A percentile compares a stretch with the other conserved stretches of the same genome.
Conservation (phyloP, 345 rosid genomes). For the Rhodamnia argentea region DNA sequence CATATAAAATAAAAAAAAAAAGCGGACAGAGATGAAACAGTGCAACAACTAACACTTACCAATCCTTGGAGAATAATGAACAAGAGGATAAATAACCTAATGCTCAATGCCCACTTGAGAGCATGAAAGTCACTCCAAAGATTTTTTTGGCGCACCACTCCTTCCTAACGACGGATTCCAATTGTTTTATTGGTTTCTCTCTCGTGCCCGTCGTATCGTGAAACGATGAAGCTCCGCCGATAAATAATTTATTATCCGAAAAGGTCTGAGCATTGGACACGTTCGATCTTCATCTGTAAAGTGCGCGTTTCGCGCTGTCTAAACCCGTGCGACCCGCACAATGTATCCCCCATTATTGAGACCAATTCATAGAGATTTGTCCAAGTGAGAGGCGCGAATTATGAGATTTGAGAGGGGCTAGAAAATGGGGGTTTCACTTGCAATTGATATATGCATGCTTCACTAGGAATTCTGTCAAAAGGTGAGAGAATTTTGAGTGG, state of each 20-base stretch:
- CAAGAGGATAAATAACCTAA: background rate
- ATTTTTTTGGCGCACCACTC: background rate
- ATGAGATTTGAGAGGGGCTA: background rate
- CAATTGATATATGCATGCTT: background rate
- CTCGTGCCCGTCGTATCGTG: fast-evolving
- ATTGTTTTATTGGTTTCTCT: background rate
- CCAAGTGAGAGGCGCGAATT: fast-evolving
- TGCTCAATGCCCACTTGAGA: background rate
- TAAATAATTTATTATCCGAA: background rate
- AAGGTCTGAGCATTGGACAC: fast-evolving
- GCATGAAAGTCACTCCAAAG: background rate
- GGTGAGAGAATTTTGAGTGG: background rate
- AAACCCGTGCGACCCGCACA: background rate
- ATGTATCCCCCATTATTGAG: background rate
- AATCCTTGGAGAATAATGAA: background rate
- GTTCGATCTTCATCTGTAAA: background rate
- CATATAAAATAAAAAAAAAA: background rate
- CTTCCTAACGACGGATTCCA: background rate
- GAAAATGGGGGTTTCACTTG: background rate
- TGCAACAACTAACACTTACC: background rate
- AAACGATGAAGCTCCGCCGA: background rate
- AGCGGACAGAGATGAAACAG: background rate
- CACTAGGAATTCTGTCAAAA: background rate
- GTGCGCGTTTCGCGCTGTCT: background rate
- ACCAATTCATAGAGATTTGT: background rate